Percentiles rank a stretch among this genome's conserved stretches.
Evolutionary conservation across 1,139 yeast genomes (phyloP).

Genomic region (Yueomyces sp.): DNA sequence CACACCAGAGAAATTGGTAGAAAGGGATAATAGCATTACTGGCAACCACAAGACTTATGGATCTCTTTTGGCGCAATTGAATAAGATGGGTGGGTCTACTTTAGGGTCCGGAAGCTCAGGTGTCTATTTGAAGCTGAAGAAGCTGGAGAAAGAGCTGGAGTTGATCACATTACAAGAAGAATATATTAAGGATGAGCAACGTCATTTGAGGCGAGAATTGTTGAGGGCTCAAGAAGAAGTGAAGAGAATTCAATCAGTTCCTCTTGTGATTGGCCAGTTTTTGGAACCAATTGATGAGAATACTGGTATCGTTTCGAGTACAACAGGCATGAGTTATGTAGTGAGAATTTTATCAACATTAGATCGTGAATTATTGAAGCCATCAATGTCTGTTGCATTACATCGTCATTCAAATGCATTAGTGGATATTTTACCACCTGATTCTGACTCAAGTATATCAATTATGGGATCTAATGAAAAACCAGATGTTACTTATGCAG

Average conservation of each 20-base stretch:
- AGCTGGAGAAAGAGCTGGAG: slow-evolving; percentile 80
- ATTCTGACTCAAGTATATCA: slow-evolving; percentile 93
- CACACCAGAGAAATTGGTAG: slow-evolving; percentile 5
- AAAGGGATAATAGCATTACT: neutral
- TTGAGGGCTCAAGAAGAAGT: slow-evolving; percentile 98
- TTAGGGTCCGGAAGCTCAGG: slow-evolving; percentile 34
- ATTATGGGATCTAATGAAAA: slow-evolving; percentile 90
- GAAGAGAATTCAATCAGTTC: slow-evolving; percentile 92
- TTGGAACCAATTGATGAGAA: slow-evolving; percentile 94
- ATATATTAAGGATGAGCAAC: slow-evolving; percentile 94
- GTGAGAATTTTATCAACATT: slow-evolving; percentile 89
- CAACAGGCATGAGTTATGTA: slow-evolving; percentile 95
- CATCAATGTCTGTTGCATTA: slow-evolving; percentile 89
- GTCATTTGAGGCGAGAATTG: slow-evolving; percentile 86
- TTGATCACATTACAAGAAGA: slow-evolving; percentile 81
- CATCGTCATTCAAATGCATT: slow-evolving; percentile 97
- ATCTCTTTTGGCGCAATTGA: slow-evolving; percentile 16
- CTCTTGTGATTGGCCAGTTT: slow-evolving; percentile 95
- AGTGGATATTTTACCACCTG: slow-evolving; percentile 95
- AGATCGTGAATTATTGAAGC: slow-evolving; percentile 87
- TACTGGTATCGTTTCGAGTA: slow-evolving; percentile 92
- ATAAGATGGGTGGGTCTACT: slow-evolving; percentile 4
- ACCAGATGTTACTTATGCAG: slow-evolving; percentile 72
- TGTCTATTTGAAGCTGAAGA: slow-evolving; percentile 72
- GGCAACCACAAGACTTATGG: slow-evolving; percentile 18